Evolutionary conservation across 2,329 filamentous ascomycete species (phyloP).

Genomic region (Monosporascus sp.): DNA sequence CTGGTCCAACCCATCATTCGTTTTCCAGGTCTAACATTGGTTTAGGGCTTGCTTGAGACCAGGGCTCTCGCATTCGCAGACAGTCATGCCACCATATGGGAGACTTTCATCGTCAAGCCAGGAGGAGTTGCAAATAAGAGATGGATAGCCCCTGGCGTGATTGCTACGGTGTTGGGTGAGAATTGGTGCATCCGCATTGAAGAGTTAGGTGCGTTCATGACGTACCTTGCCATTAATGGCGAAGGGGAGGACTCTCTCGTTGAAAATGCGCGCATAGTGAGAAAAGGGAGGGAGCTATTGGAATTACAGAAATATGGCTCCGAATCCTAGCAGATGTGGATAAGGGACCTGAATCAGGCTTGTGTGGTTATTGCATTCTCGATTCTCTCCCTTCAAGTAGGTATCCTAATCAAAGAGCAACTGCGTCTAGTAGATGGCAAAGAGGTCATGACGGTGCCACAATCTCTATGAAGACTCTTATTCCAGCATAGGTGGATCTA

Average conservation of each 20-base stretch:
- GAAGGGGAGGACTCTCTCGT: constrained; percentile 13
- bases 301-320: background rate
- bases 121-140: constrained; percentile 11
- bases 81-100: constrained; percentile 11
- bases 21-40: background rate
- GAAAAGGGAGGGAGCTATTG: constrained; percentile 18
- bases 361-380: too few species aligned
- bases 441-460: too few species aligned
- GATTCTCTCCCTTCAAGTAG: too few species aligned
- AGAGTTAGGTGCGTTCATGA: constrained; percentile 20
- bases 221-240: constrained; percentile 14
- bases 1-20: background rate
- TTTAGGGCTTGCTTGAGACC: constrained; percentile 17
- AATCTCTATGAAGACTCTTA: too few species aligned
- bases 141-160: constrained; percentile 3
- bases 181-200: constrained; percentile 17
- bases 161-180: constrained; percentile 11
- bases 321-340: background rate
- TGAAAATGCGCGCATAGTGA: constrained; percentile 16
- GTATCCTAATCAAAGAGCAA: too few species aligned
- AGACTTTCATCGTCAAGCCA: constrained; percentile 14
- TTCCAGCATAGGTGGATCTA: too few species aligned
- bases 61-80: constrained; percentile 15
- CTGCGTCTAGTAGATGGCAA: too few species aligned
- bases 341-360: background rate